These are phyloP conservation scores for Trichoderma endophyticum DNA, from an alignment of 2,329 filamentous ascomycete species.

Conservation along the genomic window DNA sequence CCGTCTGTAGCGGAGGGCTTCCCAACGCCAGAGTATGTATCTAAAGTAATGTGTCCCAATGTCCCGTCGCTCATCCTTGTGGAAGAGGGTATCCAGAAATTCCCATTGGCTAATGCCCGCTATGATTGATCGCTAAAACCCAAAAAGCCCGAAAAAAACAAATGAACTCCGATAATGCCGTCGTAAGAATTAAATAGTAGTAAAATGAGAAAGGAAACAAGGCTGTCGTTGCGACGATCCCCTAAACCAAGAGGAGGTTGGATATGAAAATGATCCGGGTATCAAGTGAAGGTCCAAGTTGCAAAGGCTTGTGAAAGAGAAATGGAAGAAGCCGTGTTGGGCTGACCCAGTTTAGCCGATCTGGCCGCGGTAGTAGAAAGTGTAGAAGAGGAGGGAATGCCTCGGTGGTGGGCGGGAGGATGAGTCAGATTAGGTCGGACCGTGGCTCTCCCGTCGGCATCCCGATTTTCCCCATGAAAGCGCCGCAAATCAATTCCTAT, in stretches of 20 bases:
- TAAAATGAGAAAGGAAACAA: neutral
- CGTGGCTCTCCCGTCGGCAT: slow-evolving; percentile 1
- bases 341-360: slow-evolving; percentile 5
- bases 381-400: neutral
- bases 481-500: slow-evolving; percentile 10
- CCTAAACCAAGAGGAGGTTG: neutral
- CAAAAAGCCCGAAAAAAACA: neutral
- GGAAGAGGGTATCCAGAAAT: slow-evolving; percentile 6
- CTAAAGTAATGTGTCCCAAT: neutral
- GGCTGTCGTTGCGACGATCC: slow-evolving; percentile 3
- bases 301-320: neutral
- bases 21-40: slow-evolving; percentile 12
- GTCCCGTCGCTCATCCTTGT: slow-evolving; percentile 6
- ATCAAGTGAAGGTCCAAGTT: slow-evolving; percentile 2
- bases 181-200: slow-evolving; percentile 10
- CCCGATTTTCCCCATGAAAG: slow-evolving; percentile 5
- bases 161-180: slow-evolving; percentile 15
- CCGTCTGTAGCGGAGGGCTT: slow-evolving; percentile 8
- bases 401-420: neutral
- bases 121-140: slow-evolving; percentile 9
- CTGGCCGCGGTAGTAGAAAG: neutral
- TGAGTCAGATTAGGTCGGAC: slow-evolving; percentile 13
- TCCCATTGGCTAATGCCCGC: slow-evolving; percentile 5
- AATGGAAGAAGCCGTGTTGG: neutral
- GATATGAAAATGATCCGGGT: slow-evolving; percentile 2